Evolutionary conservation across 306 rosid genomes (phyloP), one percentile per base, ranked within the genome.

Genomic region (Vigna radiata): DNA sequence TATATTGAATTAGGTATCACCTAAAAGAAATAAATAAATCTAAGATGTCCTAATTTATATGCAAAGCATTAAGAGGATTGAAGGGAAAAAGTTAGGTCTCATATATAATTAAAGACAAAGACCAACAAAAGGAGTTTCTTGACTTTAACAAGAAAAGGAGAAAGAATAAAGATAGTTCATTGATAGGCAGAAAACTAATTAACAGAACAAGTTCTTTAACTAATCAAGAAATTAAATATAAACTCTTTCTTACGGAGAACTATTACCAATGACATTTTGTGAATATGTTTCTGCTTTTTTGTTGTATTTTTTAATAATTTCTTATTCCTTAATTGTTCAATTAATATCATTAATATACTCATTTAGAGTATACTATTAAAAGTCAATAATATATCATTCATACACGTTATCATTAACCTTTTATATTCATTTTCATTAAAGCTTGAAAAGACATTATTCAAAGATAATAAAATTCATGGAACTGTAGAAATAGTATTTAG

Each of bases 91-190:
- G 12, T 9, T 61, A 0, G 21, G 46, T 31, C 7, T 21, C 21
- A 16, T 15, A 29, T 29, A 61, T 16, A 31, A 16, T 15, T 31
- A 31, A 61, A 15, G 19, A 15, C 46, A 31, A 61, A 60, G 66
- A 60, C 66, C 66, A 60, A 17, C 41, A 27, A 60, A 59, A 60
- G 3, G 66, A 29, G 44, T 9, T 60, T 60, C 6, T 60, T 60
- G 68, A 16, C 44, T 61, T 60, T 7, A 6, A 29, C 15, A 15
- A 27, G 4, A 27, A 25, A 1, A 53, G 6, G 4, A 27, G 18
- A 59, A 14, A 59, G 18, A 25, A 3, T 4, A 11, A 5, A 58
- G 8, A 23, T 3, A 25, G 37, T 18, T 56, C 6, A 58, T 25
- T 58, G 6, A 58, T 5, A 18, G 13, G 37, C 0, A 25, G 17